Conservation (phyloP, 257 asterid genomes). For the Mitragyna speciosa region DNA sequence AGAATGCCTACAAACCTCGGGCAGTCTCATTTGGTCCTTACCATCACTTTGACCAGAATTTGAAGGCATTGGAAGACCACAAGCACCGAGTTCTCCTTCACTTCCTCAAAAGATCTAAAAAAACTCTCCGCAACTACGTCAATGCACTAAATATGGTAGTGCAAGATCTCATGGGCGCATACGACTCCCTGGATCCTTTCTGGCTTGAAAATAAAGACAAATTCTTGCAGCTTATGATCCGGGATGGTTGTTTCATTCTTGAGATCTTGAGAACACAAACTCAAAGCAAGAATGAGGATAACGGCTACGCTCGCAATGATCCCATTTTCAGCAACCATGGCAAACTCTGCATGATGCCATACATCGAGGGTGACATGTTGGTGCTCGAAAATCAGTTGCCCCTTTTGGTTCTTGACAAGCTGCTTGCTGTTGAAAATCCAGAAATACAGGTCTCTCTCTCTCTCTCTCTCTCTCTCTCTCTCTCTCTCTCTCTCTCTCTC, state of each 20-base stretch:
- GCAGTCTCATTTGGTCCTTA: constrained; percentile 56
- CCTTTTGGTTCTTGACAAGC: constrained; percentile 1
- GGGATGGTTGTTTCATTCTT: constrained; percentile 15
- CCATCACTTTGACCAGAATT: constrained; percentile 21
- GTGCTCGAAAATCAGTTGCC: constrained; percentile 27
- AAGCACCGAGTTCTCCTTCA: constrained; percentile 48
- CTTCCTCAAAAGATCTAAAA: constrained; percentile 34
- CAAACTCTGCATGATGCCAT: constrained; percentile 32
- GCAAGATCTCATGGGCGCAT: constrained; percentile 43
- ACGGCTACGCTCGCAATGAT: constrained; percentile 34
- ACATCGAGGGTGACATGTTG: constrained; percentile 29
- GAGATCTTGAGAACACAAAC: not conserved
- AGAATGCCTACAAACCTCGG: constrained; percentile 41
- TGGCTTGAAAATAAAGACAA: not conserved
- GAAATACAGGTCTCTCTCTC: not conserved
- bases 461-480: no score
- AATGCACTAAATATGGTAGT: constrained; percentile 14
- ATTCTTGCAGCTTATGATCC: constrained; percentile 11
- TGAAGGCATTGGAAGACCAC: constrained; percentile 40
- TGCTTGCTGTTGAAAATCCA: not conserved
- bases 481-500: no score
- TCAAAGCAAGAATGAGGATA: not conserved
- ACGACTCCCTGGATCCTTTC: constrained; percentile 20
- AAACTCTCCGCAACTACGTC: constrained; percentile 25
- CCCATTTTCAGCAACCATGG: constrained; percentile 50